Conservation (phyloP, 345 rosid genomes). For the Physaria fendleri region DNA sequence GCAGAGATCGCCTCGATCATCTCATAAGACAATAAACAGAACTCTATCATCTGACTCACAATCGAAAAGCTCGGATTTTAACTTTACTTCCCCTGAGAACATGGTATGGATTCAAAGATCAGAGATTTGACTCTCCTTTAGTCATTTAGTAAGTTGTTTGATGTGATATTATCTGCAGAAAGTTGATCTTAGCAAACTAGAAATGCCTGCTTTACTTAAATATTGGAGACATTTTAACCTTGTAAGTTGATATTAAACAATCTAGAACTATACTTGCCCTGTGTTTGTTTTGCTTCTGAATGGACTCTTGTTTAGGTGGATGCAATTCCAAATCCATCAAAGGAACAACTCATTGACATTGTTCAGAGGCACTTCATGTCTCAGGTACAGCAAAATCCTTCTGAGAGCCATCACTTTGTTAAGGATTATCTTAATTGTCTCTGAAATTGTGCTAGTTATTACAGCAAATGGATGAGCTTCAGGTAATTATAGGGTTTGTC, state of each 20-base stretch:
- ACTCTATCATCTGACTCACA: conserved; percentile 62
- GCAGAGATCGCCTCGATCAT: conserved; percentile 53
- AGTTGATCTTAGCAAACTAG: conserved; percentile 87
- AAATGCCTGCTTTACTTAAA: conserved; percentile 81
- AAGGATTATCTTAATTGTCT: too few species aligned
- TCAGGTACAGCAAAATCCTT: too few species aligned
- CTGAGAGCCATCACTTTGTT: too few species aligned
- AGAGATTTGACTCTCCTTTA: too few species aligned
- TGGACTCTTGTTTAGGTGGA: conserved; percentile 46
- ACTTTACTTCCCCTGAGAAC: conserved; percentile 53
- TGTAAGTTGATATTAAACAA: conserved; percentile 39
- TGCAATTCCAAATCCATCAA: conserved; percentile 81
- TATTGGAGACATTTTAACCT: conserved; percentile 93
- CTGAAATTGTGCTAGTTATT: too few species aligned
- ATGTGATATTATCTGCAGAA: conserved; percentile 36
- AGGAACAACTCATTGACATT: conserved; percentile 70
- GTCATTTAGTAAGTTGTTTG: too few species aligned
- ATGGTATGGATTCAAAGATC: conserved; percentile 33
- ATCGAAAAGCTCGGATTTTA: conserved; percentile 54
- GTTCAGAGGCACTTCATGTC: conserved; percentile 93
- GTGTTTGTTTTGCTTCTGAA: neutral
- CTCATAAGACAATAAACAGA: conserved; percentile 59
- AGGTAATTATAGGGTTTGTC: too few species aligned
- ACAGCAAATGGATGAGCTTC: too few species aligned
- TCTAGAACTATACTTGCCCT: neutral